These are phyloP conservation scores for Escovopsis sp. DNA, from an alignment of 2,329 filamentous ascomycete genomes.

Conservation along the genomic window DNA sequence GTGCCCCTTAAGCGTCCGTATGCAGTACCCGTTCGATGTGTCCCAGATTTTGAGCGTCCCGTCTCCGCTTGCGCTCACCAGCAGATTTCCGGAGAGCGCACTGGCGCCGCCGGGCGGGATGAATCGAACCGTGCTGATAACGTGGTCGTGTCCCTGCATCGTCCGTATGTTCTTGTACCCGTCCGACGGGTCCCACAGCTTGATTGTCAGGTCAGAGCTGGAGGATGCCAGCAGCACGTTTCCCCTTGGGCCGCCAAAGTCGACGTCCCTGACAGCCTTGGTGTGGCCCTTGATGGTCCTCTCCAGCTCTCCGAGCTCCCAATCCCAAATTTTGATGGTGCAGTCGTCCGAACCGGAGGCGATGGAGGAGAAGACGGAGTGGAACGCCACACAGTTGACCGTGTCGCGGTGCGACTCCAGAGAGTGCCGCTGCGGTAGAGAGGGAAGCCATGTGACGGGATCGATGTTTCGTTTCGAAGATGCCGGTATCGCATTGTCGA, in stretches of 20 bases:
- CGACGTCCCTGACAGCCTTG: conserved; percentile 71
- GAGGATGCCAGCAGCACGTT: conserved; percentile 40
- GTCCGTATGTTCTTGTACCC: conserved; percentile 94
- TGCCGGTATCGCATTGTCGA: conserved; percentile 63
- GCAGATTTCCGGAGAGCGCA: conserved; percentile 61
- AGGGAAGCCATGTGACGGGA: conserved; percentile 73
- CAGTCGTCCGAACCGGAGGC: conserved; percentile 88
- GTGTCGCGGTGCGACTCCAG: conserved; percentile 68
- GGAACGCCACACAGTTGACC: conserved; percentile 84
- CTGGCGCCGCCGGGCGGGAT: conserved; percentile 70
- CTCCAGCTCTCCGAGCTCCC: conserved; percentile 83
- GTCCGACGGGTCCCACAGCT: conserved; percentile 82
- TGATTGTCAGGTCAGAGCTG: conserved; percentile 82
- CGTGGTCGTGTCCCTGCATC: conserved; percentile 81
- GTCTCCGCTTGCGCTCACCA: conserved; percentile 77
- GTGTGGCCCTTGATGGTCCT: conserved; percentile 85
- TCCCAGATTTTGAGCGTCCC: conserved; percentile 83
- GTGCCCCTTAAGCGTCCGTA: conserved; percentile 79
- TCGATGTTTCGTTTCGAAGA: conserved; percentile 71
- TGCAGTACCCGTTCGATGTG: conserved; percentile 79
- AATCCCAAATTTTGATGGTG: conserved; percentile 95
- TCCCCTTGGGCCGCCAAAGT: conserved; percentile 69
- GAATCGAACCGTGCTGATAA: conserved; percentile 76
- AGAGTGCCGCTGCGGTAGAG: conserved; percentile 62
- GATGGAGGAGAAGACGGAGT: conserved; percentile 78